Percentiles rank a stretch among this genome's conserved stretches.
phyloP scores from a whole-genome alignment of 306 rosid species.

The Notholithocarpus densiflorus region DNA sequence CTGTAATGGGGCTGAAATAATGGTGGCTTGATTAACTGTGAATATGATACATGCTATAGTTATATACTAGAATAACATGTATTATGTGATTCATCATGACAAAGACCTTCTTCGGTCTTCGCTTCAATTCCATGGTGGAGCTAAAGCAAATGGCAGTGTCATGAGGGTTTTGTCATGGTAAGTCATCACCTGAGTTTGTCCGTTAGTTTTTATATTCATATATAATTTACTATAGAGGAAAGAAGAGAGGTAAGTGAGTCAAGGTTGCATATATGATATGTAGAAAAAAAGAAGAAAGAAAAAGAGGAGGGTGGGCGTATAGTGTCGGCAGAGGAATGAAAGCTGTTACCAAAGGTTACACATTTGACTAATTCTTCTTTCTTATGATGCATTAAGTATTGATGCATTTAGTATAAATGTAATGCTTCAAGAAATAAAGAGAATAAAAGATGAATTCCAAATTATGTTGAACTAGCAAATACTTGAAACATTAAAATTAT shows the following conservation, averaged over 20 bases:
- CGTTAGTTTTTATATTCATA: neutral
- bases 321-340: neutral
- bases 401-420: neutral
- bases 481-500: too few species aligned
- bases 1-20: slow-evolving; percentile 8
- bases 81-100: neutral
- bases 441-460: neutral
- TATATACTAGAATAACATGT: too few species aligned
- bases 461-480: too few species aligned
- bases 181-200: neutral
- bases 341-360: neutral
- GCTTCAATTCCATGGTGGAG: neutral
- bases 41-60: neutral
- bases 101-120: neutral
- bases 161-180: neutral
- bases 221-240: neutral
- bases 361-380: neutral
- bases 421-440: neutral
- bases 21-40: slow-evolving; percentile 24
- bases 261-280: neutral
- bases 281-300: neutral
- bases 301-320: neutral
- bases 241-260: neutral
- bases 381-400: neutral
- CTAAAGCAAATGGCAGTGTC: too few species aligned